A percentile compares a stretch with the other conserved stretches of the same genome.
Evolutionary conservation across 2,329 filamentous ascomycete species (phyloP).

Genomic region (Chaetomium sp.): DNA sequence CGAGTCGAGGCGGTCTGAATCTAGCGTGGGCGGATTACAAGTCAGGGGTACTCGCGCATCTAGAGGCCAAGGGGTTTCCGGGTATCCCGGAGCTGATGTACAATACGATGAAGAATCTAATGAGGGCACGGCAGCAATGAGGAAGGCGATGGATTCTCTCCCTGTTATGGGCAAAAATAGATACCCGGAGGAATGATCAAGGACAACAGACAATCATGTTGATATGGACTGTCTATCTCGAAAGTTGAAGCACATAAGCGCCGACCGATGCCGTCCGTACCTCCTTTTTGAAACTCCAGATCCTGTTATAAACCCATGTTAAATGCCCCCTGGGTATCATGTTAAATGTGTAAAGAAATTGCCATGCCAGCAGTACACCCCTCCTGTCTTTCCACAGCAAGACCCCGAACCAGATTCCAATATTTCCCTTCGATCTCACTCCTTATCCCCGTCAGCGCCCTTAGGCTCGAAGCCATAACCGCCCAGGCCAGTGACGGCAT

Average conservation of each 20-base stretch:
- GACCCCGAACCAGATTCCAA: not conserved
- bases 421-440: constrained; percentile 1
- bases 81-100: constrained; percentile 70
- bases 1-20: constrained; percentile 56
- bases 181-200: constrained; percentile 1
- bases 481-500: constrained; percentile 45
- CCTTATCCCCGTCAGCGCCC: constrained; percentile 5
- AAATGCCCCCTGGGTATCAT: constrained; percentile 27
- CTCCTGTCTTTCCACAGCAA: not conserved
- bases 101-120: constrained; percentile 70
- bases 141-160: not conserved
- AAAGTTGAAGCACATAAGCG: not conserved
- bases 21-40: constrained; percentile 70
- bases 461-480: constrained; percentile 53
- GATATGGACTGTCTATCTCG: constrained; percentile 2
- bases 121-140: constrained; percentile 14
- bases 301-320: constrained; percentile 22
- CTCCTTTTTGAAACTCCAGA: not conserved
- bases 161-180: not conserved
- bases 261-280: not conserved
- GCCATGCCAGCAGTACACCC: not conserved
- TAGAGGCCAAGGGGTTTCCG: constrained; percentile 56
- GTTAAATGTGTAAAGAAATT: constrained; percentile 15
- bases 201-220: constrained; percentile 5
- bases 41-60: constrained; percentile 60